A percentile compares a stretch with the other conserved stretches of the same genome.
Conservation (phyloP, 1,284 basidiomycete genomes). For the Coniferiporia sulphurascens region DNA sequence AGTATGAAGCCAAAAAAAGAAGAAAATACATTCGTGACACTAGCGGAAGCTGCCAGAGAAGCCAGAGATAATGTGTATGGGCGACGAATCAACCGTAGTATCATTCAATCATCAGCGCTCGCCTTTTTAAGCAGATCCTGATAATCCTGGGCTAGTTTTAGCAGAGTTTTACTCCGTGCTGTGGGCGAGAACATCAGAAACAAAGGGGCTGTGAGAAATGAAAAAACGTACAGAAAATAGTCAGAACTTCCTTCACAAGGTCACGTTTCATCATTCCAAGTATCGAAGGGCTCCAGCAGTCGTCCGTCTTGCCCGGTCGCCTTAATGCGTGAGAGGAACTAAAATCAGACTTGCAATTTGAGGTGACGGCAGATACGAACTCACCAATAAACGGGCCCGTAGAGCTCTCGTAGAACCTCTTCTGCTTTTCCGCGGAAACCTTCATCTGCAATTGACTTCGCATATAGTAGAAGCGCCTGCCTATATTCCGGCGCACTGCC, state of each 20-base stretch:
- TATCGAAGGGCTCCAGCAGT: conserved; percentile 61
- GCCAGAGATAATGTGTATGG: too few relatives aligned
- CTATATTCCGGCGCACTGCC: conserved; percentile 83
- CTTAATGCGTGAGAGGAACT: conserved; percentile 31
- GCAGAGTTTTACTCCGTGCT: conserved; percentile 27
- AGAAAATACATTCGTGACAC: too few relatives aligned
- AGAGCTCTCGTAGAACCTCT: conserved; percentile 81
- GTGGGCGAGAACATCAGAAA: neutral
- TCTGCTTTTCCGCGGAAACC: conserved; percentile 82
- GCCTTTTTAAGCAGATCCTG: conserved; percentile 28
- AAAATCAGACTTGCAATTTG: neutral
- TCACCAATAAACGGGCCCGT: conserved; percentile 83
- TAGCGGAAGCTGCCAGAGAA: too few relatives aligned
- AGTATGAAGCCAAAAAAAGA: too few relatives aligned
- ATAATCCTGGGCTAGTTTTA: conserved; percentile 31
- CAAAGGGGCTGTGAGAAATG: neutral
- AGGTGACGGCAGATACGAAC: conserved; percentile 24
- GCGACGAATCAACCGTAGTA: too few relatives aligned
- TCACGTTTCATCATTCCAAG: conserved; percentile 74
- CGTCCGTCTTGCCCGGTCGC: conserved; percentile 57
- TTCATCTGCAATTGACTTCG: conserved; percentile 80
- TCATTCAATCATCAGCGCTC: conserved; percentile 13
- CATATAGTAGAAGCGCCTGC: conserved; percentile 68
- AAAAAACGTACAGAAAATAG: conserved; percentile 56
- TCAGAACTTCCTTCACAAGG: conserved; percentile 71